Conservation (phyloP, 2,329 filamentous ascomycete species). For the Colletotrichum tabaci region DNA sequence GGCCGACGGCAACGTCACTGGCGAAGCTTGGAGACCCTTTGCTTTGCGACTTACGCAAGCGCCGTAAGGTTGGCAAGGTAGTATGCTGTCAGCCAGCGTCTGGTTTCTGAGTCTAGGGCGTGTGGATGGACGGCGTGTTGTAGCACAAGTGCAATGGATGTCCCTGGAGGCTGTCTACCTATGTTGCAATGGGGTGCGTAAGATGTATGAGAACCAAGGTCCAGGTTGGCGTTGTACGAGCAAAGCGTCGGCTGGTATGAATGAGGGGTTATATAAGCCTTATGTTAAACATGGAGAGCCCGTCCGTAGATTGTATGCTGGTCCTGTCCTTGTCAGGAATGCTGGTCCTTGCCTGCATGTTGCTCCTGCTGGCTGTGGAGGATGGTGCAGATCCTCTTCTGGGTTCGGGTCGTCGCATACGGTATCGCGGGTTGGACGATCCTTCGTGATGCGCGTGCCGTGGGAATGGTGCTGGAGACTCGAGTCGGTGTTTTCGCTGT, state of each 20-base stretch:
- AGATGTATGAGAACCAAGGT: background rate
- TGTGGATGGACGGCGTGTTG: background rate
- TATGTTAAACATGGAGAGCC: constrained; percentile 21
- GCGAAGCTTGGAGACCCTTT: constrained; percentile 10
- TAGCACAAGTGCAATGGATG: constrained; percentile 6
- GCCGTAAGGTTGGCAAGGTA: constrained; percentile 5
- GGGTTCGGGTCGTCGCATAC: constrained; percentile 19
- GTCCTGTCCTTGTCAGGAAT: constrained; percentile 6
- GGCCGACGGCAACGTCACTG: background rate
- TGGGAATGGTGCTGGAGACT: constrained; percentile 20
- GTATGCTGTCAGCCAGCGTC: background rate
- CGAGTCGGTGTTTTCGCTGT: constrained; percentile 15
- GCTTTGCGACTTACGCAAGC: background rate
- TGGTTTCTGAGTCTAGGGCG: background rate
- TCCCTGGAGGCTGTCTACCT: background rate
- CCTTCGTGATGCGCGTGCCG: constrained; percentile 24
- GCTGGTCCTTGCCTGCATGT: constrained; percentile 16
- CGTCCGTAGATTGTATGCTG: constrained; percentile 19
- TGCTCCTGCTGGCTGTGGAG: constrained; percentile 1
- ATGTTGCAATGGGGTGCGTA: background rate
- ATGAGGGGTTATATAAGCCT: constrained; percentile 10
- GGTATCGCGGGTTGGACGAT: constrained; percentile 21
- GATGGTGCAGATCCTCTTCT: background rate
- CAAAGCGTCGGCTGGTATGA: constrained; percentile 9
- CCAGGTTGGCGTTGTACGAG: constrained; percentile 6